Percentiles rank a stretch among this genome's conserved stretches.
Conservation (phyloP, 805 yeast genomes). For the Zygoascus biomembranicola region DNA sequence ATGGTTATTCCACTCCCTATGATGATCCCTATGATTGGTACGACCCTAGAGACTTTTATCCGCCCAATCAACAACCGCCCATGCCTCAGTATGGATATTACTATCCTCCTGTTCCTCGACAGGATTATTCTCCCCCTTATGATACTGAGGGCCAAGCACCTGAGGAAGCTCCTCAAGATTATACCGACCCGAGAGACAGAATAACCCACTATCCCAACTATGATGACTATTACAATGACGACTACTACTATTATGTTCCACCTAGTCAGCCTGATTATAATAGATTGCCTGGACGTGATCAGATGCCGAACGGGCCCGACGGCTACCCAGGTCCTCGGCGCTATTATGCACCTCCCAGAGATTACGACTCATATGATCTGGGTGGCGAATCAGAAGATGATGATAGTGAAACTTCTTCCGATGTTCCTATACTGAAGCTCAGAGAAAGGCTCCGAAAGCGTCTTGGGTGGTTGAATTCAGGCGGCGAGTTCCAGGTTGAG, state of each 20-base stretch:
- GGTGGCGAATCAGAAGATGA: slow-evolving; percentile 1
- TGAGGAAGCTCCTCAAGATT: neutral
- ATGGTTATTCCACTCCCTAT: neutral
- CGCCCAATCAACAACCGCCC: neutral
- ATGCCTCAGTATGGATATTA: neutral
- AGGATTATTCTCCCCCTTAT: neutral
- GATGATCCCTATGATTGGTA: neutral
- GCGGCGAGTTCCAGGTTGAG: neutral
- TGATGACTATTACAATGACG: neutral
- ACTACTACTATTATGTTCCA: neutral
- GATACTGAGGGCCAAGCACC: neutral
- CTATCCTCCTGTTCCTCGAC: neutral
- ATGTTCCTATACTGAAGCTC: neutral
- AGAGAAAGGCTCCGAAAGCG: neutral
- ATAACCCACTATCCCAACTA: neutral
- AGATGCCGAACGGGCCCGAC: neutral
- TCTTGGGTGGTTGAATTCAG: neutral
- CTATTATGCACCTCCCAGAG: neutral
- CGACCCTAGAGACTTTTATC: neutral
- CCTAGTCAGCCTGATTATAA: neutral
- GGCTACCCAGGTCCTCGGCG: neutral
- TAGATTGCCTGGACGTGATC: neutral
- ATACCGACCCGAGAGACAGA: neutral
- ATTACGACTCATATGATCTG: neutral
- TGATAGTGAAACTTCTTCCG: slow-evolving; percentile 1